A percentile compares a stretch with the other conserved stretches of the same genome.
Evolutionary conservation across 2,329 filamentous ascomycete genomes (phyloP).

Genomic region (Neoscytalidium dimidiatum): DNA sequence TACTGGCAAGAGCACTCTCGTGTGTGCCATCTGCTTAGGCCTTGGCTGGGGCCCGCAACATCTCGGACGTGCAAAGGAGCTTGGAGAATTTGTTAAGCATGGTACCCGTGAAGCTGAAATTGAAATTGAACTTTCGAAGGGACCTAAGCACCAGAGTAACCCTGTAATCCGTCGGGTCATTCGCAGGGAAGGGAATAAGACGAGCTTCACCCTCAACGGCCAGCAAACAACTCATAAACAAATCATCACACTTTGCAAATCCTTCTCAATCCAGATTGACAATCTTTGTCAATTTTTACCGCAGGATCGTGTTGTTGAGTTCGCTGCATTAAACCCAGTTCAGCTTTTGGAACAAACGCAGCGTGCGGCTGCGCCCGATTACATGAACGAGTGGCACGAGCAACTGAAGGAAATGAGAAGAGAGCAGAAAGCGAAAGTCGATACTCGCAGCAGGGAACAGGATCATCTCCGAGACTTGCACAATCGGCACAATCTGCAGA

Average conservation of each 20-base stretch:
- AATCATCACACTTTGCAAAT: conserved; percentile 67
- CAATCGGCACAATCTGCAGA: conserved; percentile 70
- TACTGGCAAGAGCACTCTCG: conserved; percentile 94
- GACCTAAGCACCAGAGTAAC: conserved; percentile 61
- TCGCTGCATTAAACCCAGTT: conserved; percentile 78
- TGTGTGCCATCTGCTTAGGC: conserved; percentile 94
- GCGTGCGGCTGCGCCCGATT: conserved; percentile 77
- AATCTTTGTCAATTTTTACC: conserved; percentile 97
- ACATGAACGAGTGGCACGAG: conserved; percentile 79
- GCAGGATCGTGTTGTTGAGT: conserved; percentile 93
- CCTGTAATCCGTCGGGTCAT: conserved; percentile 75
- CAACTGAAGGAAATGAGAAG: conserved; percentile 70
- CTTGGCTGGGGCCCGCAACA: conserved; percentile 79
- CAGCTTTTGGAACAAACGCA: conserved; percentile 84
- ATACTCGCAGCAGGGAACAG: conserved; percentile 58
- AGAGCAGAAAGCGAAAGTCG: conserved; percentile 66
- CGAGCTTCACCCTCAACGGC: conserved; percentile 76
- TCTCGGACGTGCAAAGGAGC: conserved; percentile 80
- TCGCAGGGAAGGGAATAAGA: conserved; percentile 77
- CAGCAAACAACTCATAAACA: conserved; percentile 61
- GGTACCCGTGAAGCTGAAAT: conserved; percentile 75
- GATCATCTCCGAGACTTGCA: conserved; percentile 69
- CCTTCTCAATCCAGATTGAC: conserved; percentile 89
- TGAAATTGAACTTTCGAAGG: conserved; percentile 83
- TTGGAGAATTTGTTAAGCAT: conserved; percentile 92